Conservation (phyloP, 768 basidiomycete species). For the Boletus sensibilis region DNA sequence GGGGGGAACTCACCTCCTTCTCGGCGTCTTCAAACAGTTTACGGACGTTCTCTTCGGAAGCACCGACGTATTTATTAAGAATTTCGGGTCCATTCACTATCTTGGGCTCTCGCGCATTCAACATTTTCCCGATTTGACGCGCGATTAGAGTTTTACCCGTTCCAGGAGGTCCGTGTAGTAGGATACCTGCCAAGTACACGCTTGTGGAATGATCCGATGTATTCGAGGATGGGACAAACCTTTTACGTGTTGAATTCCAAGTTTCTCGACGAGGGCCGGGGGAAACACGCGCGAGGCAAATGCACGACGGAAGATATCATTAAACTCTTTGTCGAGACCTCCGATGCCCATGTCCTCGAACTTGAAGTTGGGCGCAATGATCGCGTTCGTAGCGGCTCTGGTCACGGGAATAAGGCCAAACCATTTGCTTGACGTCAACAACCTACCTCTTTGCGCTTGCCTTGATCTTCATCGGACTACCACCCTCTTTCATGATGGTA, state of each 20-base stretch:
- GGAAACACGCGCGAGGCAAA: constrained; percentile 99
- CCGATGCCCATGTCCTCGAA: constrained; percentile 99
- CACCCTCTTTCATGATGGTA: constrained; percentile 79
- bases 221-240: constrained; percentile 45
- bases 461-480: constrained; percentile 85
- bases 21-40: constrained; percentile 99
- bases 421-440: neutral
- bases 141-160: constrained; percentile 99
- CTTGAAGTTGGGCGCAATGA: constrained; percentile 97
- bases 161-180: constrained; percentile 94
- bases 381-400: constrained; percentile 90
- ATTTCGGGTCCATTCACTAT: constrained; percentile 98
- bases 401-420: constrained; percentile 1
- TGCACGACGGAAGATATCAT: constrained; percentile 95
- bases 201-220: neutral
- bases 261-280: constrained; percentile 92
- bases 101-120: constrained; percentile 97
- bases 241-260: constrained; percentile 98
- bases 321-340: constrained; percentile 92
- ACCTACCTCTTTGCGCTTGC: constrained; percentile 84
- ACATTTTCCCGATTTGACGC: constrained; percentile 98
- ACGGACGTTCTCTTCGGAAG: constrained; percentile 95
- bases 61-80: constrained; percentile 95
- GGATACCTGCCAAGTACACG: constrained; percentile 58
- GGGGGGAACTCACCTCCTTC: constrained; percentile 66